A percentile compares a stretch with the other conserved stretches of the same genome.
These are phyloP conservation scores for Macrolepiota fuliginosa DNA, from an alignment of 768 basidiomycete genomes.

Conservation along the genomic window DNA sequence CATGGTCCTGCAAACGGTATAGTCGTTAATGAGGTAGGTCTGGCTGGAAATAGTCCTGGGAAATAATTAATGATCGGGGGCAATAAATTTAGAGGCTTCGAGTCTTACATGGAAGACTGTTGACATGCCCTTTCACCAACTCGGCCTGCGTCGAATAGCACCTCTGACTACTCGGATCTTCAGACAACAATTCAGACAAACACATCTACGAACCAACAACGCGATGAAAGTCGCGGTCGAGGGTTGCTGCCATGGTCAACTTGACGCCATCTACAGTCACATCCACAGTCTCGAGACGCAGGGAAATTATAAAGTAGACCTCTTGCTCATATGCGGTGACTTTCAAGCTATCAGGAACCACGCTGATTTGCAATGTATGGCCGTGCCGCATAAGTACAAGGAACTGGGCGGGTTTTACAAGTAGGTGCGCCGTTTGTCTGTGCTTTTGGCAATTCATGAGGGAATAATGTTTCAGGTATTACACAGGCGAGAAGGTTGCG, in stretches of 20 bases:
- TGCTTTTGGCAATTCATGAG: not conserved
- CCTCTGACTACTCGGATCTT: too few species aligned
- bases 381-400: conserved; percentile 88
- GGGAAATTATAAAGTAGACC: conserved; percentile 70
- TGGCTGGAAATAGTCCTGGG: too few species aligned
- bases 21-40: too few species aligned
- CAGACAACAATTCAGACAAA: too few species aligned
- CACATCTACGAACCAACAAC: not conserved
- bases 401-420: conserved; percentile 81
- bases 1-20: too few species aligned
- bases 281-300: conserved; percentile 59
- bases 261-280: conserved; percentile 82
- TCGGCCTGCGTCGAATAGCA: too few species aligned
- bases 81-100: too few species aligned
- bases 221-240: conserved; percentile 11
- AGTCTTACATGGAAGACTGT: too few species aligned
- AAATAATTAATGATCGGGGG: too few species aligned
- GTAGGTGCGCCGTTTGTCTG: conserved; percentile 34
- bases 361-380: conserved; percentile 85
- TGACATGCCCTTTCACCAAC: too few species aligned
- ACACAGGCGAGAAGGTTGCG: conserved; percentile 77
- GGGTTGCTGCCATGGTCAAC: conserved; percentile 85
- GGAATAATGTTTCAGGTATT: conserved; percentile 56
- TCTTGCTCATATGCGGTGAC: conserved; percentile 93
- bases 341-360: conserved; percentile 91